Conservation (phyloP, 2,329 filamentous ascomycete genomes). For the Beauveria pseudobassiana region DNA sequence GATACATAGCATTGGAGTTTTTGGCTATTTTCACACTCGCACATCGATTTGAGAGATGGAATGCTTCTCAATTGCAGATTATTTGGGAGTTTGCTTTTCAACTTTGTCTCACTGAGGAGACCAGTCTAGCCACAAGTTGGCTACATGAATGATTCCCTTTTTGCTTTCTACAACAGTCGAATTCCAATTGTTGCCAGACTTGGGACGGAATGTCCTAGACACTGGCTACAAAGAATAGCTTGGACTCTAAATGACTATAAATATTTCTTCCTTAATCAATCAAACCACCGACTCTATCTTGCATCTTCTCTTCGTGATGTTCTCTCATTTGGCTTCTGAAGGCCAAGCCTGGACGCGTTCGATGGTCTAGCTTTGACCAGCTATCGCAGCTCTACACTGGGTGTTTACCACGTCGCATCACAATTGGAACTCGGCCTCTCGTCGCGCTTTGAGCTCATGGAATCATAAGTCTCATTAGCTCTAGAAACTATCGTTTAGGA, state of each 20-base stretch:
- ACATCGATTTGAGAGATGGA: background rate
- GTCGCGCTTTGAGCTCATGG: no score
- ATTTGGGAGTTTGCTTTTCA: background rate
- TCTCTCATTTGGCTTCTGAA: background rate
- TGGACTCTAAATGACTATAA: background rate
- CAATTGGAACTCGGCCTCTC: no score
- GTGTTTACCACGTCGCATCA: no score
- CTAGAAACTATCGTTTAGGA: slow-evolving; percentile 56
- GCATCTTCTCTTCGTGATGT: background rate
- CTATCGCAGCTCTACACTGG: no score
- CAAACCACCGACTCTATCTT: background rate
- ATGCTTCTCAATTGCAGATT: background rate
- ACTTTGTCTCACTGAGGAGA: background rate
- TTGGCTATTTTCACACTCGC: background rate
- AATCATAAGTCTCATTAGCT: background rate
- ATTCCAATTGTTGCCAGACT: background rate
- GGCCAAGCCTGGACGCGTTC: no score
- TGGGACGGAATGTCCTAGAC: background rate
- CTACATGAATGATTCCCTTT: slow-evolving; percentile 3
- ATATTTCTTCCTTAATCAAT: background rate
- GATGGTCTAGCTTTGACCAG: no score
- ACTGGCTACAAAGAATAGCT: background rate
- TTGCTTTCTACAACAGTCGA: slow-evolving; percentile 1
- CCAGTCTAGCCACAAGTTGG: background rate
- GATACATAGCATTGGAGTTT: slow-evolving; percentile 8